phyloP scores from a whole-genome alignment of 495 filamentous ascomycete genomes.

The Chaetomium cochliodes region DNA sequence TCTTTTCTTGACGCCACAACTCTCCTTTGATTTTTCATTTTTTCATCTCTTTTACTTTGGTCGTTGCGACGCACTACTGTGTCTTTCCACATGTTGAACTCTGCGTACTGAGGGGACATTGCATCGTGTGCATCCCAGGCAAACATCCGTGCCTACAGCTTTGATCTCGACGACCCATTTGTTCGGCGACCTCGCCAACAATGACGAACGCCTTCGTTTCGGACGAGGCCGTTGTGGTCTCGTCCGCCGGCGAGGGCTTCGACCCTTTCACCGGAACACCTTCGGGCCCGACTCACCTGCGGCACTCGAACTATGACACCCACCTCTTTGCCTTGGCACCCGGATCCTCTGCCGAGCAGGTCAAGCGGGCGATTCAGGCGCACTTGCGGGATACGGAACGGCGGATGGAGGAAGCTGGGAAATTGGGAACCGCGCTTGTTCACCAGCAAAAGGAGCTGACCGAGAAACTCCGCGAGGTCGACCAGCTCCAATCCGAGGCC shows the following conservation, averaged over 20 bases:
- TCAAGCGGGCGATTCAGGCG: constrained; percentile 83
- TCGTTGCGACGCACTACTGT: constrained; percentile 18
- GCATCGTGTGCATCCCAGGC: constrained; percentile 18
- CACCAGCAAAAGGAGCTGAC: constrained; percentile 78
- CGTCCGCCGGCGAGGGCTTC: constrained; percentile 41
- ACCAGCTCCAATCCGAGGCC: constrained; percentile 72
- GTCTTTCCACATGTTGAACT: constrained; percentile 24
- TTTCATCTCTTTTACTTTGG: constrained; percentile 6
- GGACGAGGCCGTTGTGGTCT: constrained; percentile 32
- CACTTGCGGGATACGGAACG: constrained; percentile 89
- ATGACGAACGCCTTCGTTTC: constrained; percentile 40
- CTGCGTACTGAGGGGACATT: constrained; percentile 22
- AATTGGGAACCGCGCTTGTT: constrained; percentile 79
- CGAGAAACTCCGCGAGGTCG: constrained; percentile 79
- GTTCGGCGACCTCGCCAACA: constrained; percentile 17
- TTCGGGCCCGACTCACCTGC: constrained; percentile 56
- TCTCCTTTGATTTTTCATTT: constrained; percentile 10
- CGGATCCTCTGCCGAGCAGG: constrained; percentile 75
- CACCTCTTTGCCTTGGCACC: constrained; percentile 76
- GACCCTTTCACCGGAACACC: constrained; percentile 52
- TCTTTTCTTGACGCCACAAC: constrained; percentile 3
- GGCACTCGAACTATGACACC: constrained; percentile 75
- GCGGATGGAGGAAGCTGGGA: constrained; percentile 84
- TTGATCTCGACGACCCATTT: constrained; percentile 17
- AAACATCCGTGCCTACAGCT: constrained; percentile 12